Conservation (phyloP, 306 rosid genomes). For the Rosa chinensis region DNA sequence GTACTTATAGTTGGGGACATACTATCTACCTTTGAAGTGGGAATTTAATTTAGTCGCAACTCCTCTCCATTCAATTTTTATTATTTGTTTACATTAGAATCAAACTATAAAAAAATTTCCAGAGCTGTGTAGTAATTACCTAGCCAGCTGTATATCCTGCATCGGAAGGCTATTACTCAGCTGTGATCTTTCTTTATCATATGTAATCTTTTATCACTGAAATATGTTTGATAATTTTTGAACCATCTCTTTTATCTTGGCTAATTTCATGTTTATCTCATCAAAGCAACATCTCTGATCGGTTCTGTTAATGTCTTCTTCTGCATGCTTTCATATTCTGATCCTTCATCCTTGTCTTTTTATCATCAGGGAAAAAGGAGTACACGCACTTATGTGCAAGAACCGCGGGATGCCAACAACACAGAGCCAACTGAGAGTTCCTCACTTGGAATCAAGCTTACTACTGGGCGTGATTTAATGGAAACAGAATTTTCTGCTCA, state of each 20-base stretch:
- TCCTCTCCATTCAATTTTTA: too few relatives aligned
- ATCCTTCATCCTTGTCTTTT: slow-evolving; percentile 18
- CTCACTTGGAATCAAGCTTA: slow-evolving; percentile 35
- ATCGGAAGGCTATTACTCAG: not conserved
- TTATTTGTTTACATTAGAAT: too few relatives aligned
- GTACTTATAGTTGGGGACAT: too few relatives aligned
- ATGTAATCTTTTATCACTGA: not conserved
- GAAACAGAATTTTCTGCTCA: slow-evolving; percentile 59
- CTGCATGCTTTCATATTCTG: not conserved
- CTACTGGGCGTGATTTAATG: slow-evolving; percentile 40
- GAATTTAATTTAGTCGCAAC: too few relatives aligned
- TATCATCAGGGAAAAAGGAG: slow-evolving; percentile 59
- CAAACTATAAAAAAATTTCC: not conserved
- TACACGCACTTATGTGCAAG: slow-evolving; percentile 59
- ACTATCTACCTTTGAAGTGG: too few relatives aligned
- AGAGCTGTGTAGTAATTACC: not conserved
- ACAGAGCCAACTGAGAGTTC: slow-evolving; percentile 31
- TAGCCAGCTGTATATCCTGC: not conserved
- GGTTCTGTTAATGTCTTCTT: too few relatives aligned
- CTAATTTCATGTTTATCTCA: too few relatives aligned
- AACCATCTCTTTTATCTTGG: not conserved
- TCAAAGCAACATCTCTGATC: too few relatives aligned
- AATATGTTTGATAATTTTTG: not conserved
- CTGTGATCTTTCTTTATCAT: not conserved
- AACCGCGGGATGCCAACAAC: slow-evolving; percentile 44